Conservation (phyloP, 495 filamentous ascomycete genomes). For the Choiromyces venosus region DNA sequence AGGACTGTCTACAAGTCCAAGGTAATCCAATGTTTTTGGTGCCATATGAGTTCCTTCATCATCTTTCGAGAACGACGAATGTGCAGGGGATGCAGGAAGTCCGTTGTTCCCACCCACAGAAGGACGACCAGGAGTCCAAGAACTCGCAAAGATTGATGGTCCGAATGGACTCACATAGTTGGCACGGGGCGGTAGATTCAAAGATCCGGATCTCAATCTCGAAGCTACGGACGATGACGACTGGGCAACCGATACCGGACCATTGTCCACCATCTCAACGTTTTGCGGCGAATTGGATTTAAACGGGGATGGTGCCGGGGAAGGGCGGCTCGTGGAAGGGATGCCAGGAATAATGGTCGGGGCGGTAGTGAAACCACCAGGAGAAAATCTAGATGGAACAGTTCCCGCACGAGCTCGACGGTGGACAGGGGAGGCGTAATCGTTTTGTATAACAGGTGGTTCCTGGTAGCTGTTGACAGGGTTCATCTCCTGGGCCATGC, state of each 20-base stretch:
- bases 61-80: constrained; percentile 84
- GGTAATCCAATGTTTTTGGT: constrained; percentile 90
- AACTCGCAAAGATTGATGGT: constrained; percentile 79
- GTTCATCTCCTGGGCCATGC: constrained; percentile 89
- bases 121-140: constrained; percentile 73
- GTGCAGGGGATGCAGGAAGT: constrained; percentile 76
- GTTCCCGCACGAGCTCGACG: constrained; percentile 85
- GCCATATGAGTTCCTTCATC: constrained; percentile 76
- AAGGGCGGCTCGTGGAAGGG: constrained; percentile 77
- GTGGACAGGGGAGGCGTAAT: constrained; percentile 54
- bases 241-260: constrained; percentile 54
- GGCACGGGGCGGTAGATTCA: constrained; percentile 73
- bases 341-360: constrained; percentile 56
- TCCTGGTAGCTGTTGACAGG: constrained; percentile 93
- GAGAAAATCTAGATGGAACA: constrained; percentile 88
- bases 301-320: constrained; percentile 87
- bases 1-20: constrained; percentile 90
- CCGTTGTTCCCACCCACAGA: constrained; percentile 66
- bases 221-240: constrained; percentile 61
- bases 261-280: constrained; percentile 55
- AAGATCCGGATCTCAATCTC: constrained; percentile 81
- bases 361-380: constrained; percentile 58
- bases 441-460: constrained; percentile 61
- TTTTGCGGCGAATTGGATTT: constrained; percentile 67
- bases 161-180: constrained; percentile 78